These are phyloP conservation scores for Aspergillus campestris DNA, from an alignment of 495 filamentous ascomycete genomes.

Conservation along the genomic window DNA sequence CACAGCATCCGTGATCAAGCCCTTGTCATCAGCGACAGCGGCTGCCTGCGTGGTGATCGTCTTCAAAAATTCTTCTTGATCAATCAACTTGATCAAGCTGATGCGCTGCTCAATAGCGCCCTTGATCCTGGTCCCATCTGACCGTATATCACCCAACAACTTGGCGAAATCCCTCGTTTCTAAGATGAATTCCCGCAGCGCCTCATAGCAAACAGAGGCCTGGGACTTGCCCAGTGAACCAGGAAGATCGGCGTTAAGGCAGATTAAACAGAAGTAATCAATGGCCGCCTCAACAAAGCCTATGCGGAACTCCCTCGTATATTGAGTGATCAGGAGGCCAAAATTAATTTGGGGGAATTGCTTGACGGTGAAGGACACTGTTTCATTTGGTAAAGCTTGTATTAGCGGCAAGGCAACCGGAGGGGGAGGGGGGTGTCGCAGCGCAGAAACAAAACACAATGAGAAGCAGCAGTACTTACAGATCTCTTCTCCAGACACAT, in stretches of 20 bases:
- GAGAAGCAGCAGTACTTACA: slow-evolving; percentile 36
- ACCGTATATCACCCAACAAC: slow-evolving; percentile 81
- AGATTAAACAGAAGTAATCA: slow-evolving; percentile 89
- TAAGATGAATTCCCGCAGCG: slow-evolving; percentile 87
- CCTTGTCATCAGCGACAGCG: slow-evolving; percentile 85
- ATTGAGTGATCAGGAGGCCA: slow-evolving; percentile 83
- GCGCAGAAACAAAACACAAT: neutral
- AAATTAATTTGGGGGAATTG: slow-evolving; percentile 88
- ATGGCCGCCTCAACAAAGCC: slow-evolving; percentile 78
- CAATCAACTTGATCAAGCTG: slow-evolving; percentile 66
- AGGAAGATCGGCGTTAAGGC: slow-evolving; percentile 79
- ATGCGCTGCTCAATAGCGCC: slow-evolving; percentile 88
- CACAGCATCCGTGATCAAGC: slow-evolving; percentile 84
- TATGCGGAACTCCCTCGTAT: slow-evolving; percentile 90
- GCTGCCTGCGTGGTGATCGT: slow-evolving; percentile 86
- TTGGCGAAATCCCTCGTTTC: slow-evolving; percentile 92
- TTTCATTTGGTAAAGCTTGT: slow-evolving; percentile 22
- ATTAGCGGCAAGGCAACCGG: too few species aligned
- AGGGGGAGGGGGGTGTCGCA: too few species aligned
- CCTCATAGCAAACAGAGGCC: slow-evolving; percentile 78
- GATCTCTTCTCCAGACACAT: slow-evolving; percentile 60
- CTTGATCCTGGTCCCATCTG: slow-evolving; percentile 70
- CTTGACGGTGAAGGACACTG: slow-evolving; percentile 63
- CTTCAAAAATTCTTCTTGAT: slow-evolving; percentile 75
- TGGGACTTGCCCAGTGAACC: slow-evolving; percentile 67